Conservation (phyloP, 108 stramenopile species). For the Epipyxis sp. region DNA sequence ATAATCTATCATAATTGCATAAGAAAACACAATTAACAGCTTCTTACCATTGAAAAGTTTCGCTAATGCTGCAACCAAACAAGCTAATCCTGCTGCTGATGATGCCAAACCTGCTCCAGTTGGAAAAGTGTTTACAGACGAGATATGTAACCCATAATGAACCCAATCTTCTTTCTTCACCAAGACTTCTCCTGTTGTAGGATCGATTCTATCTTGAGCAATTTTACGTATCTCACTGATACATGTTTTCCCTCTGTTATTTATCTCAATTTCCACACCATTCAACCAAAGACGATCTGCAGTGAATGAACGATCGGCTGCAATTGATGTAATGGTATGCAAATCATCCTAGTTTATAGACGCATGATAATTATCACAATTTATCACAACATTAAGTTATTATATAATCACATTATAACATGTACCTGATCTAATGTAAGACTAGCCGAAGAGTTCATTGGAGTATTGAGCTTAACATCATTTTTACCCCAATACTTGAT, state of each 20-base stretch:
- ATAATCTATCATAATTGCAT: no score
- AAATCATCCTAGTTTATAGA: conserved; percentile 74
- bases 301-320: conserved; percentile 63
- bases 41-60: conserved; percentile 69
- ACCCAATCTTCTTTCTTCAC: conserved; percentile 62
- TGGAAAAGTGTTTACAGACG: conserved; percentile 89
- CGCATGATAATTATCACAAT: neutral
- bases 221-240: conserved; percentile 47
- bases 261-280: conserved; percentile 66
- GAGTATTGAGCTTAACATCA: conserved; percentile 80
- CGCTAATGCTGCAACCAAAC: conserved; percentile 77
- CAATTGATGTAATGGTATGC: conserved; percentile 85
- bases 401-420: neutral
- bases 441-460: conserved; percentile 79
- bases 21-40: neutral
- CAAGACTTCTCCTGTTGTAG: conserved; percentile 51
- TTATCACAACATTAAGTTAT: neutral
- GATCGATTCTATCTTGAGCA: conserved; percentile 55
- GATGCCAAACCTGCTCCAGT: conserved; percentile 95
- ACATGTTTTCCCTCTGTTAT: neutral
- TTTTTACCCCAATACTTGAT: conserved; percentile 98
- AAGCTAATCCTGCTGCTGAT: conserved; percentile 75
- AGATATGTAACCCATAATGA: conserved; percentile 67
- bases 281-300: conserved; percentile 92
- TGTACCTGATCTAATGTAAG: conserved; percentile 75